phyloP scores from a whole-genome alignment of 495 filamentous ascomycete genomes.

The Neurospora tetrasperma region DNA sequence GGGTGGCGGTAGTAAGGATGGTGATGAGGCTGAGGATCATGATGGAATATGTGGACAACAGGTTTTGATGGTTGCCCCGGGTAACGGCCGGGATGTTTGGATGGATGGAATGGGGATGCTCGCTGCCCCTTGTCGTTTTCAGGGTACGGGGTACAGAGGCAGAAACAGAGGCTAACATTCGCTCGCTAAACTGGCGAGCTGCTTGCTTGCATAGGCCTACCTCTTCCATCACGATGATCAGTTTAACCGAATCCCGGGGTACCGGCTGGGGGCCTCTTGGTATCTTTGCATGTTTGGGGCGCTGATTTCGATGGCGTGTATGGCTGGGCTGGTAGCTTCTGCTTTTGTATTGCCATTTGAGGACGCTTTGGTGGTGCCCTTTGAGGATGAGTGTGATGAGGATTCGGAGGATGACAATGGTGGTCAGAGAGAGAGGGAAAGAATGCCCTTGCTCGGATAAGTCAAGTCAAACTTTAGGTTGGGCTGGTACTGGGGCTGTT shows the following conservation, averaged over 20 bases:
- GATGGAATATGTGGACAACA: constrained; percentile 2
- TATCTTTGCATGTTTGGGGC: constrained; percentile 68
- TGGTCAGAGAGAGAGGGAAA: neutral
- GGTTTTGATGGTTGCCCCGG: neutral
- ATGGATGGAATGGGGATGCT: neutral
- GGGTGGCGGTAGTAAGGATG: neutral
- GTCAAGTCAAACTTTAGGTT: neutral
- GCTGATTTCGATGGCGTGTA: constrained; percentile 51
- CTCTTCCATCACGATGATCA: constrained; percentile 76
- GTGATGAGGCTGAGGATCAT: neutral
- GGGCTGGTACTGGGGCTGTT: neutral
- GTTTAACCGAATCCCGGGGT: constrained; percentile 64
- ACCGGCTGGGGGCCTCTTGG: constrained; percentile 71
- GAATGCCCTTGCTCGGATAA: constrained; percentile 1
- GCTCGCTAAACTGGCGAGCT: neutral
- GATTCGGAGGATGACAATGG: constrained; percentile 27
- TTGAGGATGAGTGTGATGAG: constrained; percentile 53
- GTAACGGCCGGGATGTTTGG: neutral
- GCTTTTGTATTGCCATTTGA: constrained; percentile 53
- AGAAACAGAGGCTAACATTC: neutral
- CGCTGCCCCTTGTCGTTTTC: neutral
- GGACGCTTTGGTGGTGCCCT: constrained; percentile 55
- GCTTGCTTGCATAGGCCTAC: constrained; percentile 50
- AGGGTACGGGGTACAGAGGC: neutral
- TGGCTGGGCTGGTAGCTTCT: constrained; percentile 49